Evolutionary conservation across 2,329 filamentous ascomycete genomes (phyloP), one percentile per base, ranked within the genome.

Genomic region (Catunica adiposa): DNA sequence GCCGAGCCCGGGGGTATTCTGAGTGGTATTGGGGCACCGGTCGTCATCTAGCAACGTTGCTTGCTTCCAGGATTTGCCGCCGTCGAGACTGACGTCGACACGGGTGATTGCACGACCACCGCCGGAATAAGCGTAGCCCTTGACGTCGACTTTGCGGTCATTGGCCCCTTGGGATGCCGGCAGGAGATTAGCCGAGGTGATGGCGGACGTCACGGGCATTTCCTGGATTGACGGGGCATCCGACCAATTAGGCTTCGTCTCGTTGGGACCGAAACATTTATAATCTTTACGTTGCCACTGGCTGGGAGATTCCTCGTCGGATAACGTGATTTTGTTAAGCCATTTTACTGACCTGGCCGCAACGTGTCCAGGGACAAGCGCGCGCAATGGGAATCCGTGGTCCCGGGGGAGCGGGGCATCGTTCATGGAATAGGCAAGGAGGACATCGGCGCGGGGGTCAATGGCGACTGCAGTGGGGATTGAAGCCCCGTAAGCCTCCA

Each of bases 341-440:
- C 82, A 86, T 63, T 86, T 86, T 60, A 84, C 81, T 4, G 77
- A 80, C 1, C 82, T 73, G 1, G 81, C 82, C 0, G 80, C 82
- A 1, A 84, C 81, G 53, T 79, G 75, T 0, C 82, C 82, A 0
- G 82, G 79, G 0, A 84, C 78, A 2, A 84, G 69, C 0, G 75
- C 74, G 1, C 80, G 71, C 14, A 84, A 66, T 0, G 82, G 82
- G 61, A 74, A 84, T 0, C 82, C 82, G 61, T 86, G 82, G 58
- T 84, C 81, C 1, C 72, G 73, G 0, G 80, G 79, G 1, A 86
- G 68, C 0, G 77, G 71, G 57, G 74, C 64, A 52, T 78, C 80
- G 59, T 85, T 85, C 82, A 86, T 86, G 51, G 72, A 71, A 61
- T 79, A 84, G 0, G 82, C 81, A 0, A 84, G 69, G 26, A 86